Conservation (phyloP, 768 basidiomycete species). For the Clathrus columnatus region DNA sequence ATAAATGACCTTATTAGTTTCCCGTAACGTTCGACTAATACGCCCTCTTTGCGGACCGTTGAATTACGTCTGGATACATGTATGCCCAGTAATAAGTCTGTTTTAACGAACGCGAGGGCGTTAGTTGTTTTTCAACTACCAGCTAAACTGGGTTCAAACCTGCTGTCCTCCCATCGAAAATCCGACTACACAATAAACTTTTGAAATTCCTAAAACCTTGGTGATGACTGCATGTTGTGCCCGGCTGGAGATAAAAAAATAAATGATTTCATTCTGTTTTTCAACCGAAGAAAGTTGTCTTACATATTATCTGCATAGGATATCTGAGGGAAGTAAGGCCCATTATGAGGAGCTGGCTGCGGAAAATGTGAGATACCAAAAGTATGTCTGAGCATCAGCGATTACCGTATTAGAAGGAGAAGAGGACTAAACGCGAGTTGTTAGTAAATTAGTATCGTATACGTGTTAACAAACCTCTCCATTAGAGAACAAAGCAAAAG, state of each 20-base stretch:
- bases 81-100: slow-evolving; percentile 52
- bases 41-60: slow-evolving; percentile 34
- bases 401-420: slow-evolving; percentile 53
- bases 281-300: not conserved
- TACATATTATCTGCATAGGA: slow-evolving; percentile 54
- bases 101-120: too few relatives aligned
- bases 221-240: slow-evolving; percentile 48
- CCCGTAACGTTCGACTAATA: too few relatives aligned
- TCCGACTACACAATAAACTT: slow-evolving; percentile 40
- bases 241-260: slow-evolving; percentile 25
- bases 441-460: not conserved
- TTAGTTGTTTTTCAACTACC: too few relatives aligned
- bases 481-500: slow-evolving; percentile 49
- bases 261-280: not conserved
- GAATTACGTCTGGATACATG: slow-evolving; percentile 45
- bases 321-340: slow-evolving; percentile 48
- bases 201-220: slow-evolving; percentile 35
- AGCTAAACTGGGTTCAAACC: slow-evolving; percentile 21
- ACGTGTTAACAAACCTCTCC: slow-evolving; percentile 48
- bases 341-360: slow-evolving; percentile 47
- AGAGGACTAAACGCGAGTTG: slow-evolving; percentile 34
- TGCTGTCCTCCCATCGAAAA: slow-evolving; percentile 57
- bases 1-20: not conserved
- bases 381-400: not conserved
- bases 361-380: not conserved